Percentiles rank a stretch among this genome's conserved stretches.
Evolutionary conservation across 208 protist species (phyloP).

Genomic region (Trypanosoma congolense): DNA sequence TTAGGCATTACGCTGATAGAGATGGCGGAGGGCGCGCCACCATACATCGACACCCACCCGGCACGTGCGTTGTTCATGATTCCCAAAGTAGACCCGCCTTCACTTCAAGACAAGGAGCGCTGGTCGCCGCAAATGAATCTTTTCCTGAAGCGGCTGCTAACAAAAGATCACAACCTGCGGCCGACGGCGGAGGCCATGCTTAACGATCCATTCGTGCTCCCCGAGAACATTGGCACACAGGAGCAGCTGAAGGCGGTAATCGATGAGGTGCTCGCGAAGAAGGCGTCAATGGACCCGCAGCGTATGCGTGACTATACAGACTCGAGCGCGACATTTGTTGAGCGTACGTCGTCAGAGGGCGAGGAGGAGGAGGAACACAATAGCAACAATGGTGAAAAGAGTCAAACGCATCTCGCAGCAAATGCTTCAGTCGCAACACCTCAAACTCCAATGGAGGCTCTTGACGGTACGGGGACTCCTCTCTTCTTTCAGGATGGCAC

Average conservation of each 20-base stretch:
- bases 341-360: constrained; percentile 22
- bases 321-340: constrained; percentile 50
- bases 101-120: constrained; percentile 67
- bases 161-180: constrained; percentile 66
- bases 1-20: constrained; percentile 95
- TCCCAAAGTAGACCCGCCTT: constrained; percentile 68
- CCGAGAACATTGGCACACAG: constrained; percentile 44
- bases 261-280: constrained; percentile 45
- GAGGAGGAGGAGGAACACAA: constrained; percentile 7
- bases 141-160: constrained; percentile 77
- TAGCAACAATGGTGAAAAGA: constrained; percentile 3
- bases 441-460: constrained; percentile 8
- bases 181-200: constrained; percentile 72
- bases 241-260: constrained; percentile 63
- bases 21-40: constrained; percentile 92
- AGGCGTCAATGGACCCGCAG: constrained; percentile 33
- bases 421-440: constrained; percentile 10
- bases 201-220: constrained; percentile 71
- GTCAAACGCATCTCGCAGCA: constrained; percentile 1
- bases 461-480: constrained; percentile 9
- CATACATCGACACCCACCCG: constrained; percentile 86
- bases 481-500: constrained; percentile 32
- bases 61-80: constrained; percentile 71
- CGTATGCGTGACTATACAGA: constrained; percentile 29
- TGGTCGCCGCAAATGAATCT: constrained; percentile 87